A percentile compares a stretch with the other conserved stretches of the same genome.
Evolutionary conservation across 2,329 filamentous ascomycete species (phyloP).

Genomic region (Fusarium poae): DNA sequence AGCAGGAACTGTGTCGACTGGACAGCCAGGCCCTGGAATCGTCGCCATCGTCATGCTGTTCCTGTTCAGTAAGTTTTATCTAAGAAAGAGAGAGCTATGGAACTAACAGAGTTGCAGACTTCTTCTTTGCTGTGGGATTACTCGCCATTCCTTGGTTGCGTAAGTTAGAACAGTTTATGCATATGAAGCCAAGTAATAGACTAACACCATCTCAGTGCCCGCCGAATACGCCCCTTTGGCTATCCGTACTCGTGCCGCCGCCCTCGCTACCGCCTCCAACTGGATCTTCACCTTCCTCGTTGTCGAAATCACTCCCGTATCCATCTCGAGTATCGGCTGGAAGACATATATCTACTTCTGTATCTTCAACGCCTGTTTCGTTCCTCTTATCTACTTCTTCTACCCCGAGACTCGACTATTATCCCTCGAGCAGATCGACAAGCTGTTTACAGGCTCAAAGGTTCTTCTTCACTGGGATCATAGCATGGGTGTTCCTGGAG

Average conservation of each 20-base stretch:
- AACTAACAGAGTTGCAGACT: conserved; percentile 42
- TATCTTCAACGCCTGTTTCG: conserved; percentile 55
- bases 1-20: conserved; percentile 58
- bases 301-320: conserved; percentile 56
- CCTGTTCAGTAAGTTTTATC: conserved; percentile 49
- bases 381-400: conserved; percentile 62
- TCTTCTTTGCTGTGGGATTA: conserved; percentile 58
- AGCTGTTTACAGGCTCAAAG: conserved; percentile 53
- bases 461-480: conserved; percentile 51
- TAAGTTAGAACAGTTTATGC: conserved; percentile 24
- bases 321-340: conserved; percentile 55
- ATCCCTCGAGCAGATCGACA: conserved; percentile 64
- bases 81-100: rapidly evolving
- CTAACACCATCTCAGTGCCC: conserved; percentile 49
- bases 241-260: conserved; percentile 56
- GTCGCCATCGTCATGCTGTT: conserved; percentile 61
- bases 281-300: conserved; percentile 56
- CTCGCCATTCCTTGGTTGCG: conserved; percentile 56
- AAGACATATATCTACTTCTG: conserved; percentile 56
- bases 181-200: background rate
- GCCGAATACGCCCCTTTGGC: conserved; percentile 60
- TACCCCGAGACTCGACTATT: conserved; percentile 64
- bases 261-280: conserved; percentile 56
- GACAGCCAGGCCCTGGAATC: conserved; percentile 55
- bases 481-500: conserved; percentile 52